Evolutionary conservation across 2,329 filamentous ascomycete species (phyloP).

Genomic region (Penicillium concentricum): DNA sequence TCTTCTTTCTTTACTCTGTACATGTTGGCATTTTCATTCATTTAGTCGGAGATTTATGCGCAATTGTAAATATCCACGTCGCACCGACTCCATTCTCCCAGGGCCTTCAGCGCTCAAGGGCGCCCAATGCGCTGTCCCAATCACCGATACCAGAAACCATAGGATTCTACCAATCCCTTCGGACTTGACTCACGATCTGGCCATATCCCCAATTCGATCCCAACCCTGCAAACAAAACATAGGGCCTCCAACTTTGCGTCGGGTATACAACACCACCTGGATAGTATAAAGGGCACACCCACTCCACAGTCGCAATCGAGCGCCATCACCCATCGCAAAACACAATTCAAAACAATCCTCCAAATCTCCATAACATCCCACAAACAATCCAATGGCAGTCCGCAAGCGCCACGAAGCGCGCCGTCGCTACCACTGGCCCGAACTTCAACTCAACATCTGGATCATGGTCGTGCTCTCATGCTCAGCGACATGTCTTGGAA

Average conservation of each 20-base stretch:
- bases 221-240: not conserved
- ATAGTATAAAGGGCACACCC: not conserved
- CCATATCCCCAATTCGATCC: not conserved
- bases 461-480: slow-evolving; percentile 61
- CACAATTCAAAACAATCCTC: not conserved
- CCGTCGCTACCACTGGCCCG: slow-evolving; percentile 62
- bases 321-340: not conserved
- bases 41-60: not conserved
- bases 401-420: slow-evolving; percentile 33
- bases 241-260: slow-evolving; percentile 5
- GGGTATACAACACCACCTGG: slow-evolving; percentile 1
- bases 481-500: slow-evolving; percentile 57
- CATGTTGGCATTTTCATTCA: not conserved
- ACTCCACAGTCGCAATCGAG: not conserved
- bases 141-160: slow-evolving; percentile 5
- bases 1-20: not conserved
- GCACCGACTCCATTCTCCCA: not conserved
- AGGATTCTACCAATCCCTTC: slow-evolving; percentile 2
- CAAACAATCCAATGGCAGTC: slow-evolving; percentile 29
- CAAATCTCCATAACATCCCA: not conserved
- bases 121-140: slow-evolving; percentile 29
- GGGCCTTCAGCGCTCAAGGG: slow-evolving; percentile 8
- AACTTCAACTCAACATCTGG: slow-evolving; percentile 65
- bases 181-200: not conserved
- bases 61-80: slow-evolving; percentile 6